These are phyloP conservation scores for Asterochloris sp. DNA, from an alignment of 139 green algal species.

Conservation along the genomic window DNA sequence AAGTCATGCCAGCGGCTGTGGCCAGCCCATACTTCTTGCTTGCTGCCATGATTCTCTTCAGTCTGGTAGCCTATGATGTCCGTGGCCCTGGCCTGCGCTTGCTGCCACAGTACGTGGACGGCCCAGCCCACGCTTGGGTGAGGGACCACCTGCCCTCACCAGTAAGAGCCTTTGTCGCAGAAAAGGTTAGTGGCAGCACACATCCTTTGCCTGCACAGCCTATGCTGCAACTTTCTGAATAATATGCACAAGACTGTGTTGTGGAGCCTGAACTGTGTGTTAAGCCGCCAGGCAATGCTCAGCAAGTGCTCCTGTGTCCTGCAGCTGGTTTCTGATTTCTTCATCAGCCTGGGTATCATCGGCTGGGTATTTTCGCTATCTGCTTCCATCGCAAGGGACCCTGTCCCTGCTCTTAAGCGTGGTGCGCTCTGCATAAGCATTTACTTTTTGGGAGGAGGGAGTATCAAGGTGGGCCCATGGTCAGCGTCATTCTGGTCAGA, in stretches of 20 bases:
- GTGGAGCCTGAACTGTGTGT: too few species aligned
- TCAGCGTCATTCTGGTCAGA: too few species aligned
- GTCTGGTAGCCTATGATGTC: conserved; percentile 13
- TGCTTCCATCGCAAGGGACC: neutral
- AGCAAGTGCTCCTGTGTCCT: too few species aligned
- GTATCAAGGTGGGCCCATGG: too few species aligned
- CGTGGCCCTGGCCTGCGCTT: neutral
- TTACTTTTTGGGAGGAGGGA: too few species aligned
- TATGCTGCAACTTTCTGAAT: too few species aligned
- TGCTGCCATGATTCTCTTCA: conserved; percentile 1
- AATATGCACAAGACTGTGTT: too few species aligned
- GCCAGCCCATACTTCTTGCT: conserved; percentile 5
- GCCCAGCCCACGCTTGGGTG: conserved; percentile 12
- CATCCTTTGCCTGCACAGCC: too few species aligned
- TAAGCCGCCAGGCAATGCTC: too few species aligned
- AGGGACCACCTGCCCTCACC: conserved; percentile 8
- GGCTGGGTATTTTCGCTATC: conserved; percentile 2
- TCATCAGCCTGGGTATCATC: conserved; percentile 1
- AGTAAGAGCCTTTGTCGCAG: conserved; percentile 4
- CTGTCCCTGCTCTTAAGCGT: too few species aligned
- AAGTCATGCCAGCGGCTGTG: neutral
- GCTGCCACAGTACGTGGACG: conserved; percentile 1
- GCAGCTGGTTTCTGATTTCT: conserved; percentile 5
- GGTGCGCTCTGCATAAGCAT: too few species aligned
- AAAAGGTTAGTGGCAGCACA: neutral